A percentile compares a stretch with the other conserved stretches of the same genome.
These are phyloP conservation scores for Suillus sp. DNA, from an alignment of 768 basidiomycete genomes.

Conservation along the genomic window DNA sequence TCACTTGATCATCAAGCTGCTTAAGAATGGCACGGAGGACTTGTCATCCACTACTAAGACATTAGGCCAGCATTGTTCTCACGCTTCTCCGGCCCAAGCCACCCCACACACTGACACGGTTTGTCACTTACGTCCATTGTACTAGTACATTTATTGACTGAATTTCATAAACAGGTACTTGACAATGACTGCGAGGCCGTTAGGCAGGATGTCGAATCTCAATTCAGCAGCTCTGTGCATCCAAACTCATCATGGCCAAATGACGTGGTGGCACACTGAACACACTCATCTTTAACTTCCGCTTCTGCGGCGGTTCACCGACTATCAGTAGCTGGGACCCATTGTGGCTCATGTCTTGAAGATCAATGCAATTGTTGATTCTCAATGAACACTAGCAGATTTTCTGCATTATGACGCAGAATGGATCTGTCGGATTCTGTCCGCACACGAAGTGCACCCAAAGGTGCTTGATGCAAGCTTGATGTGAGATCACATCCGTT, in stretches of 20 bases:
- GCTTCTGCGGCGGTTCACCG: neutral
- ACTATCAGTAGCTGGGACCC: neutral
- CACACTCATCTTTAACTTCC: neutral
- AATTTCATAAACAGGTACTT: neutral
- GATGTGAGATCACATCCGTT: no score
- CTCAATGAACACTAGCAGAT: neutral
- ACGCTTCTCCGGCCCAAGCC: constrained; percentile 6
- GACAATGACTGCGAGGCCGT: neutral
- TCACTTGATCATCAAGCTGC: constrained; percentile 6
- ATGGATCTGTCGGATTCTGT: no score
- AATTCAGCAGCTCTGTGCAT: neutral
- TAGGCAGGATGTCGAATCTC: neutral
- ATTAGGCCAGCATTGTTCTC: constrained; percentile 8
- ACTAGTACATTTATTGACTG: neutral
- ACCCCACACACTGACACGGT: neutral
- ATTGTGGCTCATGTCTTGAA: neutral
- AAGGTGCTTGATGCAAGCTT: neutral
- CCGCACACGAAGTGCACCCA: neutral
- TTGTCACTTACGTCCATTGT: constrained; percentile 1
- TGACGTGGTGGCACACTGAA: neutral
- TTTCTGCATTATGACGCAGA: neutral
- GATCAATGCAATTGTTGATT: neutral
- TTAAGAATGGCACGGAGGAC: neutral
- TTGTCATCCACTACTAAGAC: constrained; percentile 2
- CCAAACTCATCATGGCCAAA: neutral